Evolutionary conservation across 208 protist genomes (phyloP).

Genomic region (Wallacemonas sp.): DNA sequence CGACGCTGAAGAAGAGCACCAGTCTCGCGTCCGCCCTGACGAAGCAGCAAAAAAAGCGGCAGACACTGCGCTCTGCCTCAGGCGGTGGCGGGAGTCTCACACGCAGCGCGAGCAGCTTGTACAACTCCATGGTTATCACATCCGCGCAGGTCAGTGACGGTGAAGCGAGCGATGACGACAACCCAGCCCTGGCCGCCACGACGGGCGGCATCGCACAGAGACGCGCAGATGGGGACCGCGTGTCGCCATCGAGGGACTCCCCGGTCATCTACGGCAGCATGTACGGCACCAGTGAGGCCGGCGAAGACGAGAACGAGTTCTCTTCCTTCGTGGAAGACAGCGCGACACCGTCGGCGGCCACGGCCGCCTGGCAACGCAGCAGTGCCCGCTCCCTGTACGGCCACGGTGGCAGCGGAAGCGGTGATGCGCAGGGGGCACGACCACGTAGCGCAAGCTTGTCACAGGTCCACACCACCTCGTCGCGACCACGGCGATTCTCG

Average conservation of each 20-base stretch:
- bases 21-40: slow-evolving; percentile 31
- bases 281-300: slow-evolving; percentile 3
- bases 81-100: not conserved
- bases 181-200: not conserved
- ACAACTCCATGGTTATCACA: slow-evolving; percentile 9
- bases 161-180: not conserved
- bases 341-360: not conserved
- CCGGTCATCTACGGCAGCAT: slow-evolving; percentile 1
- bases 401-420: slow-evolving; percentile 7
- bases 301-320: slow-evolving; percentile 9
- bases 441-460: not conserved
- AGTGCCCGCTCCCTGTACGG: slow-evolving; percentile 6
- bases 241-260: no score
- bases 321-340: not conserved
- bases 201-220: not conserved
- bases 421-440: not conserved
- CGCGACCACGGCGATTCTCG: not conserved
- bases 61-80: not conserved
- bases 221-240: not conserved
- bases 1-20: slow-evolving; percentile 35
- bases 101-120: slow-evolving; percentile 8
- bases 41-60: slow-evolving; percentile 13
- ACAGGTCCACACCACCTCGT: no score
- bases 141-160: not conserved
- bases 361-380: not conserved